phyloP scores from a whole-genome alignment of 768 basidiomycete species.

The Suillus alpinus region DNA sequence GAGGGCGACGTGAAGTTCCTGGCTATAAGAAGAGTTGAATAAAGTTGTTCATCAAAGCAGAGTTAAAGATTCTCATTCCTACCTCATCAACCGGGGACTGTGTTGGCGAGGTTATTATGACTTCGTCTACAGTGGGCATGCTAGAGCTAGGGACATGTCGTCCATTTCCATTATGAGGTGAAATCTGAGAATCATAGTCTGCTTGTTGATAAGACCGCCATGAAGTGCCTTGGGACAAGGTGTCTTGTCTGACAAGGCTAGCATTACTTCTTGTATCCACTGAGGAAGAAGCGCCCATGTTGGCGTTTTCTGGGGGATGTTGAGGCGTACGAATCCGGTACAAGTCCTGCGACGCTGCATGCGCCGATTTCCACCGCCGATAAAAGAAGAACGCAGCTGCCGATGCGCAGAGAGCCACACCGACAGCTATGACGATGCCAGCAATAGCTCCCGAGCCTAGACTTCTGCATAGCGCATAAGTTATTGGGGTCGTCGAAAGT shows the following conservation, averaged over 20 bases:
- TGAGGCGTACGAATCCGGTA: conserved; percentile 13
- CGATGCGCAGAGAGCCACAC: conserved; percentile 11
- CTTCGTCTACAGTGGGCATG: conserved; percentile 7
- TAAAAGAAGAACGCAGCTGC: conserved; percentile 24
- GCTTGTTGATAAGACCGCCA: conserved; percentile 9
- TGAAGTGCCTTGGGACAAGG: neutral
- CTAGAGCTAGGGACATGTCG: neutral
- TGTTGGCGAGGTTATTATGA: neutral
- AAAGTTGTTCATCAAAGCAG: neutral
- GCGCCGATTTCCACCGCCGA: conserved; percentile 25
- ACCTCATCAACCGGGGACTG: conserved; percentile 19
- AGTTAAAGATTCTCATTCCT: neutral
- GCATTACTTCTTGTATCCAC: conserved; percentile 16
- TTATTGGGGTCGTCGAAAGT: neutral
- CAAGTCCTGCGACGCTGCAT: conserved; percentile 12
- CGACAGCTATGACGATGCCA: conserved; percentile 19
- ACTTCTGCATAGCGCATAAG: conserved; percentile 9
- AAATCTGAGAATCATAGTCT: neutral
- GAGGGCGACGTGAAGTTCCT: conserved; percentile 13
- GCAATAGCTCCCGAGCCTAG: conserved; percentile 22
- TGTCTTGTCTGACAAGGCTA: conserved; percentile 11
- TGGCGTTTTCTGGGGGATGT: neutral
- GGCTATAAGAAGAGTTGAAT: conserved; percentile 7
- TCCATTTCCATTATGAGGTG: neutral
- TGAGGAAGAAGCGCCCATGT: conserved; percentile 20